phyloP scores from a whole-genome alignment of 208 protist genomes.

The Crithidia expoeki region DNA sequence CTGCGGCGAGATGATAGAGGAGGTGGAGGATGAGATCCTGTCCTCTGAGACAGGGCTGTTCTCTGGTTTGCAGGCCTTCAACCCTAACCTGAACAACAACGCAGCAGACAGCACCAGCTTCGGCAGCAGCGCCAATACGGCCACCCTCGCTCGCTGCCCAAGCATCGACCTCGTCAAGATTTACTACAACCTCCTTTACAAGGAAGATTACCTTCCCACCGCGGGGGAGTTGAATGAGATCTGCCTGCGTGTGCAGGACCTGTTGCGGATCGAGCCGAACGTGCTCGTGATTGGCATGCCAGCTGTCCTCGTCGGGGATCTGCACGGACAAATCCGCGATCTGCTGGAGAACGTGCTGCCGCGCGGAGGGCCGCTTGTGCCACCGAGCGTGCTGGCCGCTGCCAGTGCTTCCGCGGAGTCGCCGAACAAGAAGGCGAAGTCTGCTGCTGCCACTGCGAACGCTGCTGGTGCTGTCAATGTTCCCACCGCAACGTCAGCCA shows the following conservation, averaged over 20 bases:
- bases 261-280: slow-evolving; percentile 93
- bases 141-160: slow-evolving; percentile 26
- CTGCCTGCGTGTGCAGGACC: slow-evolving; percentile 57
- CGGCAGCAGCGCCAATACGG: neutral
- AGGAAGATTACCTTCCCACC: slow-evolving; percentile 57
- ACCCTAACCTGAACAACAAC: slow-evolving; percentile 21
- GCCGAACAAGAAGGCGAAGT: slow-evolving; percentile 6
- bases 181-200: slow-evolving; percentile 59
- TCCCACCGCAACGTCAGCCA: neutral
- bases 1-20: slow-evolving; percentile 58
- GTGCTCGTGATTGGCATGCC: slow-evolving; percentile 96
- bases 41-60: slow-evolving; percentile 54
- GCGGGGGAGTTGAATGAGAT: slow-evolving; percentile 84
- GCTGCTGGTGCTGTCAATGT: neutral
- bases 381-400: slow-evolving; percentile 21
- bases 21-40: slow-evolving; percentile 81
- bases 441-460: neutral
- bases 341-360: slow-evolving; percentile 71
- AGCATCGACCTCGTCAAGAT: slow-evolving; percentile 60
- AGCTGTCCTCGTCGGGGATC: slow-evolving; percentile 86
- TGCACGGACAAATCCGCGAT: slow-evolving; percentile 87
- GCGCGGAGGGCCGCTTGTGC: slow-evolving; percentile 63
- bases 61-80: slow-evolving; percentile 34
- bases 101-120: slow-evolving; percentile 6
- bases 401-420: slow-evolving; percentile 1